Evolutionary conservation across 176 grass and related monocot genomes (phyloP), one percentile per base, ranked within the genome.

Genomic region (Puccinellia tenuiflora): DNA sequence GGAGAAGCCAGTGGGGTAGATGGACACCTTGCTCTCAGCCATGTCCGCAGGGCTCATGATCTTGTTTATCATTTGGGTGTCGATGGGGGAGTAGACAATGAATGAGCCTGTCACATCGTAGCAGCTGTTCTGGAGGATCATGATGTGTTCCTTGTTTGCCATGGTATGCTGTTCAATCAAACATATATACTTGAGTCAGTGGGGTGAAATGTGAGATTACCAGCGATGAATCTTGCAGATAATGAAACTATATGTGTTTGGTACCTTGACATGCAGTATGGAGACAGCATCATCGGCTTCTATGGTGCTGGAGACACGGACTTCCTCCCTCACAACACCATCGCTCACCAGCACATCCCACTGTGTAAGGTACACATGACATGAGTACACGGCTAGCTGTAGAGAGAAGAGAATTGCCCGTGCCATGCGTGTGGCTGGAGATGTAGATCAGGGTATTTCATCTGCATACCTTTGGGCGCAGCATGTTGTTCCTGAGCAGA

Each of bases 91-190:
- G 75, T 92, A 96, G 30, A 96, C 82, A 42, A 96, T 56, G 75
- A 88, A 92, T 0, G 85, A 73, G n/a, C 87, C 88, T 2, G 79
- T 84, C 16, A 38, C 31, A 1, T 96, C 85, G 22, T 79, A 90
- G 68, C 14, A 30, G 76, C 60, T 87, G 81, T 96, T 87, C 76
- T 96, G 90, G 24, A 96, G 88, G 78, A 96, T 84, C 88, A 92
- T 88, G 31, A 54, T 71, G 47, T 18, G 73, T 3, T 68, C 74
- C 60, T n/a, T 81, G 5, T 77, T 52, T 1, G 35, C 71, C 9
- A 4, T 5, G 17, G 25, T 53, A 29, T 25, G 51, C 79, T 46
- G 90, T 24, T n/a, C 18, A 26, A 64, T 72, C 31, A 21, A 14
- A 56, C 2, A 26, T 63, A 69, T 3, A 50, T 48, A 55, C 46